These are phyloP conservation scores for Neurospora tetrasperma DNA, from an alignment of 495 filamentous ascomycete genomes.

Conservation along the genomic window DNA sequence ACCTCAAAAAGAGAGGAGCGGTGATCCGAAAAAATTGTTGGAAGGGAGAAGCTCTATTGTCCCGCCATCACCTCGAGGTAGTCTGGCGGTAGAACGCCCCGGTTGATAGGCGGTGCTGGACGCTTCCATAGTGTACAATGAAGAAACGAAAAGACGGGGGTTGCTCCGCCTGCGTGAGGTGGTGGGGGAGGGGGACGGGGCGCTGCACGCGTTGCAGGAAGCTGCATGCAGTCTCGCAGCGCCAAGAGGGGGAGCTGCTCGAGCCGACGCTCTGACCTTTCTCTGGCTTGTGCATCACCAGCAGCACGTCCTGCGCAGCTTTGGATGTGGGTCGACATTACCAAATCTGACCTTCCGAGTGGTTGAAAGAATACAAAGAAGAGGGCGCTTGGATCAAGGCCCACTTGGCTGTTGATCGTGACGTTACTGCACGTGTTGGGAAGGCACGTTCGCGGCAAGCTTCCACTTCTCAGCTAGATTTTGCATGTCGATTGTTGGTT, in stretches of 20 bases:
- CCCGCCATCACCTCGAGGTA: not conserved
- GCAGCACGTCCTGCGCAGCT: not conserved
- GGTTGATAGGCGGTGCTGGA: not conserved
- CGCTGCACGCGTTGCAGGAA: not conserved
- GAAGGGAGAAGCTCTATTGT: not conserved
- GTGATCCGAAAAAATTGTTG: not conserved
- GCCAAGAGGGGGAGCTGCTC: not conserved
- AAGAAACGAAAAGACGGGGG: not conserved
- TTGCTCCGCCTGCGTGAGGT: not conserved
- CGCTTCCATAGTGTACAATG: not conserved
- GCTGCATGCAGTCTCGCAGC: not conserved
- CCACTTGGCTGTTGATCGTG: not conserved
- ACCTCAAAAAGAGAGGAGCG: not conserved
- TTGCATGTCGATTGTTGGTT: not conserved
- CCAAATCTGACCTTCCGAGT: not conserved
- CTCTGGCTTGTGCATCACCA: not conserved
- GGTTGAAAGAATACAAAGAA: not conserved
- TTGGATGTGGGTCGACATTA: not conserved
- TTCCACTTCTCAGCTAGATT: not conserved
- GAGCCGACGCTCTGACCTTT: not conserved
- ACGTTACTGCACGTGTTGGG: not conserved
- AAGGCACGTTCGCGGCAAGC: not conserved
- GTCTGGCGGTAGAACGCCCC: not conserved
- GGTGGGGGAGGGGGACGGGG: not conserved
- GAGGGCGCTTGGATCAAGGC: not conserved